These are phyloP conservation scores for Phytophthora cactorum DNA, from an alignment of 352 stramenopile genomes.

Conservation along the genomic window DNA sequence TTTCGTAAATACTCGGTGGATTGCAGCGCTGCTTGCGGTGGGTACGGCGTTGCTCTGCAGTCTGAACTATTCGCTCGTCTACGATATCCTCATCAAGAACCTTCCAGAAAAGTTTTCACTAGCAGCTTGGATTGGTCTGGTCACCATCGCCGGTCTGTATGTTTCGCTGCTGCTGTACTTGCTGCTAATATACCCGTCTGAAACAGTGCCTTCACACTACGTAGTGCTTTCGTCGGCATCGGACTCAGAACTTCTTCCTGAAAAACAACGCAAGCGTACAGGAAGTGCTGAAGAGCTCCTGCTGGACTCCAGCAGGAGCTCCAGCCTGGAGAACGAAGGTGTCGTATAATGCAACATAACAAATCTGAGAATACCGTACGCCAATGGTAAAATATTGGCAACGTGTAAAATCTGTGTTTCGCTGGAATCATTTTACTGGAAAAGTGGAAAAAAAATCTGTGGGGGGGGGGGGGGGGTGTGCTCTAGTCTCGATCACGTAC, in stretches of 20 bases:
- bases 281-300: constrained; percentile 22
- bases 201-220: constrained; percentile 4
- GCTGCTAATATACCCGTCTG: constrained; percentile 57
- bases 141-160: constrained; percentile 39
- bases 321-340: constrained; percentile 7
- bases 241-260: neutral
- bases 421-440: no score
- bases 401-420: no score
- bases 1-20: constrained; percentile 47
- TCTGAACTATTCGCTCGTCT: constrained; percentile 73
- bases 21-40: constrained; percentile 46
- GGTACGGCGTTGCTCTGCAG: constrained; percentile 57
- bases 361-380: no score
- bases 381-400: no score
- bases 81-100: constrained; percentile 49
- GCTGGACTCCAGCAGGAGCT: neutral
- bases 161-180: constrained; percentile 58
- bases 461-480: no score
- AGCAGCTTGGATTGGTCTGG: constrained; percentile 18
- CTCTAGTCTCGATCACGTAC: constrained; percentile 68
- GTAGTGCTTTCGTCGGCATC: constrained; percentile 5
- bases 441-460: no score
- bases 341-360: constrained; percentile 5
- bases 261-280: constrained; percentile 3
- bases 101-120: constrained; percentile 43